Conservation (phyloP, 129 eudicot genomes). For the Tagetes patula region DNA sequence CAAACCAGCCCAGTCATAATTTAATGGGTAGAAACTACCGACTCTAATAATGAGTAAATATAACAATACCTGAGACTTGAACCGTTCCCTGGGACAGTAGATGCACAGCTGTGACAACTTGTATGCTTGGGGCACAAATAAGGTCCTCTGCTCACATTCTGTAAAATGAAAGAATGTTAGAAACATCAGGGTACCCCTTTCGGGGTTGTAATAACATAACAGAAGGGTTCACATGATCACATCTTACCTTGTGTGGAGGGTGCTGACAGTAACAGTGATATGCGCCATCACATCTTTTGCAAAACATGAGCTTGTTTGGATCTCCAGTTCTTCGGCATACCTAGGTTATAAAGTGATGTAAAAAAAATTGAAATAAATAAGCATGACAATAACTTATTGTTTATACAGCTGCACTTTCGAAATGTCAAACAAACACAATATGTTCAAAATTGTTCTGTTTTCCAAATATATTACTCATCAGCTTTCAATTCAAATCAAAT, state of each 20-base stretch:
- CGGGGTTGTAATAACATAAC: background rate
- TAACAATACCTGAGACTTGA: constrained; percentile 73
- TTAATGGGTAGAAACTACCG: background rate
- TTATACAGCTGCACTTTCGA: constrained; percentile 3
- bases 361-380: background rate
- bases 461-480: background rate
- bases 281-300: constrained; percentile 98
- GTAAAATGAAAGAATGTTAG: constrained; percentile 21
- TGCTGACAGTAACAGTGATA: constrained; percentile 98
- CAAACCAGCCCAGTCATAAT: background rate
- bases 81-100: constrained; percentile 96
- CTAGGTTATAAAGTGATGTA: constrained; percentile 34
- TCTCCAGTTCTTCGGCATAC: constrained; percentile 87
- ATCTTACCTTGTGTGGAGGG: constrained; percentile 90
- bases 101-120: constrained; percentile 93
- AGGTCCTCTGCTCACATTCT: constrained; percentile 93
- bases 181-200: constrained; percentile 5
- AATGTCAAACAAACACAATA: background rate
- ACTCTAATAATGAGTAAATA: background rate
- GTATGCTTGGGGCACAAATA: constrained; percentile 97
- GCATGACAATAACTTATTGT: constrained; percentile 7
- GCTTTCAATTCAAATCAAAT: constrained; percentile 7
- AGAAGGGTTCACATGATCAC: background rate
- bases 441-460: background rate
- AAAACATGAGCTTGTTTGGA: constrained; percentile 84